Conservation (phyloP, 2,329 filamentous ascomycete species). For the Neurospora sp. region DNA sequence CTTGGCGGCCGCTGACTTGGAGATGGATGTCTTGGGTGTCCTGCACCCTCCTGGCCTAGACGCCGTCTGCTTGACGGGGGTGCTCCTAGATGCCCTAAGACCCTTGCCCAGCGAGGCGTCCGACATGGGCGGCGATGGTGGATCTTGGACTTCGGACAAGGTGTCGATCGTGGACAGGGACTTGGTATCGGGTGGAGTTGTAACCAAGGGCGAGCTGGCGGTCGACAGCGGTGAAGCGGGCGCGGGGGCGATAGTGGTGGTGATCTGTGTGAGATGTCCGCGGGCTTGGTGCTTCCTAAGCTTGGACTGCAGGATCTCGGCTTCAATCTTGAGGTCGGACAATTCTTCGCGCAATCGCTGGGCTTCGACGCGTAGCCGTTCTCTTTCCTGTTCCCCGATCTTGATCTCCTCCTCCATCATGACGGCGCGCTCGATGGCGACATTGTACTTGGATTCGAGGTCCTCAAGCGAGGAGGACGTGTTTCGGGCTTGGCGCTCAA, state of each 20-base stretch:
- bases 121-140: conserved; percentile 88
- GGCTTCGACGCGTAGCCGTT: conserved; percentile 76
- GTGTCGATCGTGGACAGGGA: conserved; percentile 46
- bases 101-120: conserved; percentile 53
- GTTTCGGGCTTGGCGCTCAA: conserved; percentile 90
- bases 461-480: conserved; percentile 94
- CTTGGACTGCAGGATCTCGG: conserved; percentile 90
- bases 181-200: conserved; percentile 70
- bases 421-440: conserved; percentile 82
- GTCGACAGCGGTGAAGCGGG: conserved; percentile 74
- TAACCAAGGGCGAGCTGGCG: conserved; percentile 82
- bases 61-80: conserved; percentile 13
- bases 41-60: not conserved
- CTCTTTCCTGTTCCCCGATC: conserved; percentile 82
- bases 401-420: conserved; percentile 94
- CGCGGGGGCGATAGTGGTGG: conserved; percentile 54
- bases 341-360: conserved; percentile 86
- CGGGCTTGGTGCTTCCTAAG: conserved; percentile 59
- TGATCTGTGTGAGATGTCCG: conserved; percentile 44
- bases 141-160: conserved; percentile 62
- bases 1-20: conserved; percentile 39
- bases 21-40: conserved; percentile 5
- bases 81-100: conserved; percentile 26
- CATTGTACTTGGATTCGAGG: conserved; percentile 92
- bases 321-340: conserved; percentile 86